Evolutionary conservation across 176 grass and related monocot species (phyloP), one percentile per base, ranked within the genome.

Genomic region (Triticum dicoccoides): DNA sequence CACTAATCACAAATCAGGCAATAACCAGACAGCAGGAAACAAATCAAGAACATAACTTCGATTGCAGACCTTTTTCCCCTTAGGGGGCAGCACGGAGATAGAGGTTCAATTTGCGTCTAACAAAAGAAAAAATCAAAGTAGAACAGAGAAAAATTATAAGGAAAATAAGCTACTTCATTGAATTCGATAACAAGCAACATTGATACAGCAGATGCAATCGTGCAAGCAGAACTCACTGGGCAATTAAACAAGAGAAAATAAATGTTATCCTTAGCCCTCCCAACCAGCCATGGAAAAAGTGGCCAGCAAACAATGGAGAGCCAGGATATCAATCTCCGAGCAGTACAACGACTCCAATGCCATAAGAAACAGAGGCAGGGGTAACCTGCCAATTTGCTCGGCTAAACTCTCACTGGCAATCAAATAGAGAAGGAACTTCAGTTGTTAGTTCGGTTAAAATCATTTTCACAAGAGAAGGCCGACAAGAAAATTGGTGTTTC

Each of bases 301-400:
- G 56, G 34, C 2, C 25, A 64, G n/a, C 61, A 27, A 63, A 61
- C 25, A 75, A 70, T 47, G 70, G 25, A 41, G 58, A 64, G 7
- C 24, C 38, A 76, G 70, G 58, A 47, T 41, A 30, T 76, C 24
- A 64, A 76, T 76, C 25, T 84, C 82, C 38, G 6, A 84, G 82
- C 70, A 76, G 82, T 25, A 76, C 82, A 84, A 65, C 56, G 17
- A 84, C 82, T 23, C 70, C 82, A 13, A 64, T 76, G 82, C 82
- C 82, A 84, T 14, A 17, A 62, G 37, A 54, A 78, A 11, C 15
- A 61, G 23, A 76, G 82, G 71, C 82, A 84, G 49, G 71, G 39
- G 82, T 84, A 84, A 84, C 70, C 82, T 84, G 82, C 71, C 82
- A 84, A 63, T 84, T 84, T 76, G 71, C 70, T 84, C 82, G 58